These are phyloP conservation scores for Penicillium sp. DNA, from an alignment of 2,329 filamentous ascomycete genomes.

Conservation along the genomic window DNA sequence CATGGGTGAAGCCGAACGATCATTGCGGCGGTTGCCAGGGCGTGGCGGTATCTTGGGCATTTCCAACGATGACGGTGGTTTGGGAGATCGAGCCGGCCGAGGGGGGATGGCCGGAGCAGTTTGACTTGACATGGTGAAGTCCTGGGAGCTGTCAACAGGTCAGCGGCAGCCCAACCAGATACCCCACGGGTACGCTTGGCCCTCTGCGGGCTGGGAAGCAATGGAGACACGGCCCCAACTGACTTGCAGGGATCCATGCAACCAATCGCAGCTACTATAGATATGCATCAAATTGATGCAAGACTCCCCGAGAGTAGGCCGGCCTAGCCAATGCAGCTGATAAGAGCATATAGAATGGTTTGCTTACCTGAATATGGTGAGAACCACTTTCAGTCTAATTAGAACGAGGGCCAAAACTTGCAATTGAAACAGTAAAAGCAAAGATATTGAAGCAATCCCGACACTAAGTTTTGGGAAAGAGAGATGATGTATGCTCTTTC, in stretches of 20 bases:
- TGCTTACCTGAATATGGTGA: conserved; percentile 17
- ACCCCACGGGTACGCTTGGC: background rate
- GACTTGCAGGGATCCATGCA: conserved; percentile 1
- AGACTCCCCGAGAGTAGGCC: background rate
- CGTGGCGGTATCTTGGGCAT: conserved; percentile 71
- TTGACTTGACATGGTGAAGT: conserved; percentile 33
- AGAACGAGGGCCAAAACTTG: background rate
- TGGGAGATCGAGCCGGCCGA: conserved; percentile 50
- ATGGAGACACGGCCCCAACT: background rate
- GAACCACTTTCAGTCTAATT: conserved; percentile 8
- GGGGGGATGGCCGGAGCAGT: conserved; percentile 53
- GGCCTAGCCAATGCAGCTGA: conserved; percentile 6
- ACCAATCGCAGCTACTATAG: background rate
- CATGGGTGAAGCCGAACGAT: conserved; percentile 68
- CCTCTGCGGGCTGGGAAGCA: background rate
- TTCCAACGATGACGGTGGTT: conserved; percentile 40
- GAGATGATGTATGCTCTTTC: conserved; percentile 31
- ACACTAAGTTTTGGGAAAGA: conserved; percentile 7
- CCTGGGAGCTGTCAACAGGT: conserved; percentile 5
- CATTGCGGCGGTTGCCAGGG: conserved; percentile 55
- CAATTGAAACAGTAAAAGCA: conserved; percentile 2
- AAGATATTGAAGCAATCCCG: conserved; percentile 12
- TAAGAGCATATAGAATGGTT: conserved; percentile 12
- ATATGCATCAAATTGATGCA: conserved; percentile 4
- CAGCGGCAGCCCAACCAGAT: conserved; percentile 12